These are phyloP conservation scores for Ophiognomonia clavigignenti-juglandacearum DNA, from an alignment of 2,329 filamentous ascomycete species.

Conservation along the genomic window DNA sequence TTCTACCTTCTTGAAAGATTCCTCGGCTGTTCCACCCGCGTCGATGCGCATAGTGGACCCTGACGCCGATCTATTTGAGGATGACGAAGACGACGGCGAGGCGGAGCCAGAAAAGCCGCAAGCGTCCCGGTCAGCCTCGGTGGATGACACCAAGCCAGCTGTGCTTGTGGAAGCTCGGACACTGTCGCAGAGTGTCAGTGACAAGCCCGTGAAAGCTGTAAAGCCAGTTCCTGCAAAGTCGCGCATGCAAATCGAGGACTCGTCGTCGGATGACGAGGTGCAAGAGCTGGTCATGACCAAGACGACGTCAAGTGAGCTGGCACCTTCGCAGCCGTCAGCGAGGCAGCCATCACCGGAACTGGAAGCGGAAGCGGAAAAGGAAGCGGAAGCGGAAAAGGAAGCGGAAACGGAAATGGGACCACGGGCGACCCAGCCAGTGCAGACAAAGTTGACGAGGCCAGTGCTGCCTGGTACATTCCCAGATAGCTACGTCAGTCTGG, in stretches of 20 bases:
- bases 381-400: conserved; percentile 27
- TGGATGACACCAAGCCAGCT: conserved; percentile 36
- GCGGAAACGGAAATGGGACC: too few species aligned
- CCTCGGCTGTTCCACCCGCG: conserved; percentile 51
- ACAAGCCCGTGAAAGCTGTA: conserved; percentile 23
- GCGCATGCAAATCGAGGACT: conserved; percentile 65
- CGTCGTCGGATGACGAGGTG: conserved; percentile 54
- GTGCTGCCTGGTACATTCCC: conserved; percentile 35
- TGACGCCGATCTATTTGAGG: conserved; percentile 37
- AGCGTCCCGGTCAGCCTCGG: conserved; percentile 31
- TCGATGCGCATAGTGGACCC: conserved; percentile 56
- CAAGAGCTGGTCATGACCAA: conserved; percentile 26
- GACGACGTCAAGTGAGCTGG: conserved; percentile 21
- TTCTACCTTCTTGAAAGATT: conserved; percentile 36
- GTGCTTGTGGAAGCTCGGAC: conserved; percentile 38
- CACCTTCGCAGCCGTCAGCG: background rate
- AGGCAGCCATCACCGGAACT: conserved; percentile 1
- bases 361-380: conserved; percentile 10
- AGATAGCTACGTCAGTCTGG: conserved; percentile 32
- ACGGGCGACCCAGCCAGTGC: too few species aligned
- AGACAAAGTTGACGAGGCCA: conserved; percentile 28
- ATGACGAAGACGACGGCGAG: conserved; percentile 29
- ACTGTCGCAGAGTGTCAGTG: conserved; percentile 35
- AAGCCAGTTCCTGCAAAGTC: conserved; percentile 54
- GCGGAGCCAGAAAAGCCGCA: conserved; percentile 25